These are phyloP conservation scores for Alectoria sarmentosa DNA, from an alignment of 495 filamentous ascomycete genomes.

Conservation along the genomic window DNA sequence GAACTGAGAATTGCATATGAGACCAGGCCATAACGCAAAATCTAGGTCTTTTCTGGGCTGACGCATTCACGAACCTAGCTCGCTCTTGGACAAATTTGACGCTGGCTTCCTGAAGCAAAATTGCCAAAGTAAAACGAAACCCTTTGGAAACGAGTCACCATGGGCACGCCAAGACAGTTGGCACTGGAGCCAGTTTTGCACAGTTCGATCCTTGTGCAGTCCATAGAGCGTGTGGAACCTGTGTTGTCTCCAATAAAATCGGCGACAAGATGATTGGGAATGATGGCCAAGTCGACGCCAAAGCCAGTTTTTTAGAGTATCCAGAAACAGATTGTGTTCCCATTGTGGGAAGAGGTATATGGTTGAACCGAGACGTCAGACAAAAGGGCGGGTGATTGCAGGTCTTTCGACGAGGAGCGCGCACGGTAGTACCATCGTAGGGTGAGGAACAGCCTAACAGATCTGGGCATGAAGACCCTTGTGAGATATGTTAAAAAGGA, in stretches of 20 bases:
- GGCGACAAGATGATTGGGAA: background rate
- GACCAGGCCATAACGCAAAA: background rate
- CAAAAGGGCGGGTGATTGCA: background rate
- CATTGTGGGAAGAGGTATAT: background rate
- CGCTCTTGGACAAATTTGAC: background rate
- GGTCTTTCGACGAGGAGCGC: background rate
- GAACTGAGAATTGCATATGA: background rate
- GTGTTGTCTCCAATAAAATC: background rate
- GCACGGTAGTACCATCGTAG: background rate
- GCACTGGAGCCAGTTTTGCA: background rate
- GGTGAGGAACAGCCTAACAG: background rate
- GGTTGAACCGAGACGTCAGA: background rate
- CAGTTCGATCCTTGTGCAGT: background rate
- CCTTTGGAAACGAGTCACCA: background rate
- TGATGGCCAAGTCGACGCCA: background rate
- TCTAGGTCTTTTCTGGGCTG: background rate
- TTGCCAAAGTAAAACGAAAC: background rate
- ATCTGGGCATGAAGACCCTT: background rate
- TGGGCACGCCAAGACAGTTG: background rate
- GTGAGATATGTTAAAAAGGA: background rate
- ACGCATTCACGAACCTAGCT: background rate
- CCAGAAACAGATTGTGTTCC: background rate
- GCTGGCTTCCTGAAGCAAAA: background rate
- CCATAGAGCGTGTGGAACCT: background rate
- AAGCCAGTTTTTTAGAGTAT: background rate